Base-by-base conservation (phyloP, 1,139 yeast genomes). In the Trichomonascaceae sp. region DNA sequence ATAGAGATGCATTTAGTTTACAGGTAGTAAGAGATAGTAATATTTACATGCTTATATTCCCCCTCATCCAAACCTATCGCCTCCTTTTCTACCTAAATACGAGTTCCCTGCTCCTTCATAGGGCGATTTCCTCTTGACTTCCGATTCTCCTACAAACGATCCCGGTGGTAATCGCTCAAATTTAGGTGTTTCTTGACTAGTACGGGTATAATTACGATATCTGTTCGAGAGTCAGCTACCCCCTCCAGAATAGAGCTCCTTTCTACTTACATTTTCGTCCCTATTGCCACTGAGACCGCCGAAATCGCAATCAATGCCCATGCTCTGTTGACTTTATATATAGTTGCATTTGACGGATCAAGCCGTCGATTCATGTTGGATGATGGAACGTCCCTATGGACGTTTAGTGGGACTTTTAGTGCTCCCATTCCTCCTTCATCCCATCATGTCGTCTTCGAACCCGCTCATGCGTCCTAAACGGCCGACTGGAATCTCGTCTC, bases 91-190 rank as follows among this genome's bases (percentile, higher is more conserved):
- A 10, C 65, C 65, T 59, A 70, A 54, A 52, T 63, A 66, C 8
- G 72, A 62, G 58, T 64, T 65, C 3, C 74, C 74, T 5, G 72
- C 74, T 1, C 74, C 74, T 51, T 70, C 71, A 56, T 68, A 71
- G 49, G 66, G 66, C 49, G 71, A 66, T 56, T 65, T 67, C 45
- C 74, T 60, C 56, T 64, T 60, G 38, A 64, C 66, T 3, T 66
- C 60, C 1, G 67, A 58, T 43, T 60, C 64, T 19, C 73, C 73
- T n/a, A 62, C 64, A 55, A 60, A 71, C 22, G 70, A 63, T 12
- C 74, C 74, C 9, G 74, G 73, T 18, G 63, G 63, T 15, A 56
- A 54, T n/a, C 58, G 57, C 15, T 62, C 61, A 8, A 15, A 36
- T 36, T 36, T 36, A 5, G 41, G 41, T 2, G 15, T 36, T n/a